Conservation (phyloP, 2,329 filamentous ascomycete species). For the Colletotrichum orchidophilum region DNA sequence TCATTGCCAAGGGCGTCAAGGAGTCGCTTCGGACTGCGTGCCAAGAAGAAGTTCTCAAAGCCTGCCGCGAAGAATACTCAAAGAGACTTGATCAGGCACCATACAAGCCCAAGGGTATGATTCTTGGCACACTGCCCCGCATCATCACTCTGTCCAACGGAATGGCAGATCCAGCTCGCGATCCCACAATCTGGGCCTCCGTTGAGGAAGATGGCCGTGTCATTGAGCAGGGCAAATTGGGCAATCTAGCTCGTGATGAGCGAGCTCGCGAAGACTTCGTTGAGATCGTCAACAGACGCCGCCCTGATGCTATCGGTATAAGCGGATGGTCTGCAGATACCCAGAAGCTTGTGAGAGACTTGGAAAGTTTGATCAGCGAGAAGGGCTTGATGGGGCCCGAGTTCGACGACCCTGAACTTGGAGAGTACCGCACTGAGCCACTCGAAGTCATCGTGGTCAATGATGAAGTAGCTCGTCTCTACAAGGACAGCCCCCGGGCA, state of each 20-base stretch:
- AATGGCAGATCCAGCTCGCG: conserved; percentile 75
- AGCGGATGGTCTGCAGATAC: conserved; percentile 91
- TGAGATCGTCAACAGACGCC: conserved; percentile 80
- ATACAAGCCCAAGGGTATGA: conserved; percentile 93
- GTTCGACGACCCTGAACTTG: conserved; percentile 83
- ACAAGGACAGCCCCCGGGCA: conserved; percentile 88
- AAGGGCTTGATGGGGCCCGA: conserved; percentile 81
- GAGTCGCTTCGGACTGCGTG: conserved; percentile 94
- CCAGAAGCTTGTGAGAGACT: conserved; percentile 81
- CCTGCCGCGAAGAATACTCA: conserved; percentile 88
- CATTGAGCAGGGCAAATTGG: conserved; percentile 87
- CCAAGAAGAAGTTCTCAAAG: conserved; percentile 89
- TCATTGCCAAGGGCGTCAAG: conserved; percentile 92
- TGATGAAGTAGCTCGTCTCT: conserved; percentile 95
- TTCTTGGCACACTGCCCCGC: conserved; percentile 86
- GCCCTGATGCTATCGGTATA: conserved; percentile 89
- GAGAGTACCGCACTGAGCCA: conserved; percentile 78
- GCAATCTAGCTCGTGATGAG: conserved; percentile 78
- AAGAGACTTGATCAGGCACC: conserved; percentile 94
- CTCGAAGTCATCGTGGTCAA: conserved; percentile 93
- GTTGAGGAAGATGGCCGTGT: conserved; percentile 93
- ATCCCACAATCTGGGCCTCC: conserved; percentile 90
- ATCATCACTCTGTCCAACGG: conserved; percentile 90
- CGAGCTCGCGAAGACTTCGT: conserved; percentile 75
- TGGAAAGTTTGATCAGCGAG: conserved; percentile 81